Conservation (phyloP, 2,329 filamentous ascomycete species). For the Fusarium solani-melongenae region DNA sequence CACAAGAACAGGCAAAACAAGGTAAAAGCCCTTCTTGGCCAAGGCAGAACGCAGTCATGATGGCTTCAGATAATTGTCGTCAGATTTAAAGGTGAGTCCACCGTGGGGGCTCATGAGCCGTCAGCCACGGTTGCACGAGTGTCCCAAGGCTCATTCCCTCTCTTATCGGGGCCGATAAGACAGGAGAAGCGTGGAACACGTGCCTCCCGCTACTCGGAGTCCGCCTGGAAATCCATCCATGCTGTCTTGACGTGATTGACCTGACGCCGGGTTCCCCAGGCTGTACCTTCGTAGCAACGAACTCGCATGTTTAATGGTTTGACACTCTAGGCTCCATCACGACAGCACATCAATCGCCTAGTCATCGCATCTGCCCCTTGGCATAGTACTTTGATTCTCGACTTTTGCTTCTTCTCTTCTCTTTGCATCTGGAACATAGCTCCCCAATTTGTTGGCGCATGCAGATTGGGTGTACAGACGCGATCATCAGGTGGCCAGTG, state of each 20-base stretch:
- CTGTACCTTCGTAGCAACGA: conserved; percentile 14
- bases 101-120: conserved; percentile 5
- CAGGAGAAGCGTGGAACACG: conserved; percentile 21
- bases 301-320: conserved; percentile 34
- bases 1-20: neutral
- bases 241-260: conserved; percentile 40
- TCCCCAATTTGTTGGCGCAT: conserved; percentile 12
- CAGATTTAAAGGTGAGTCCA: conserved; percentile 1
- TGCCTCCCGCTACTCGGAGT: conserved; percentile 32
- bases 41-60: conserved; percentile 1
- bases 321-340: conserved; percentile 13
- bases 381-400: conserved; percentile 1
- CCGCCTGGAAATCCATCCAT: conserved; percentile 18
- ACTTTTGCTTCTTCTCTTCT: conserved; percentile 12
- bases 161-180: conserved; percentile 41
- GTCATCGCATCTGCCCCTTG: neutral
- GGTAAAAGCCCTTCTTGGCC: neutral
- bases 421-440: neutral
- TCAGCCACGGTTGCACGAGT: conserved; percentile 12
- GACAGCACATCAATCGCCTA: conserved; percentile 15
- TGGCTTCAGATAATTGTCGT: conserved; percentile 1
- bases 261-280: conserved; percentile 32
- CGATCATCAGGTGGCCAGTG: conserved; percentile 24
- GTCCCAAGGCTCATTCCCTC: neutral
- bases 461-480: conserved; percentile 24